A percentile compares a stretch with the other conserved stretches of the same genome.
phyloP scores from a whole-genome alignment of 306 rosid genomes.

The Quercus engelmannii region DNA sequence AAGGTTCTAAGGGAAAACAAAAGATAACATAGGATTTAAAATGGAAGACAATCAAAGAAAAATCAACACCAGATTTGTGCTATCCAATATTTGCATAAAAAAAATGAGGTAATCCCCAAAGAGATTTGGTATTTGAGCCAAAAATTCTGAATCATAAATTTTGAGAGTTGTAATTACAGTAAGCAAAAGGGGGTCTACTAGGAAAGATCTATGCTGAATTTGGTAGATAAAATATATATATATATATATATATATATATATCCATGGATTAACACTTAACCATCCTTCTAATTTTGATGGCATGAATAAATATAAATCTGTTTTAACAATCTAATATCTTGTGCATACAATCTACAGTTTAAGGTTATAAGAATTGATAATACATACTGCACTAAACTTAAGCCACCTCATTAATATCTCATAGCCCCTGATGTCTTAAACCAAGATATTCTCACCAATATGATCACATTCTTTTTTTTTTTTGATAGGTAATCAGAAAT shows the following conservation, averaged over 20 bases:
- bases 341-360: not conserved
- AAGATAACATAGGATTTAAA: not conserved
- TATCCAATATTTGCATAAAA: not conserved
- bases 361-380: not conserved
- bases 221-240: not conserved
- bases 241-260: not conserved
- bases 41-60: not conserved
- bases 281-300: not conserved
- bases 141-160: not conserved
- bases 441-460: not conserved
- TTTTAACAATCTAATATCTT: not conserved
- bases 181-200: not conserved
- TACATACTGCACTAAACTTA: not conserved
- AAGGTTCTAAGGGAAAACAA: not conserved
- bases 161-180: not conserved
- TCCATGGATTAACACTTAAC: not conserved
- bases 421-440: not conserved
- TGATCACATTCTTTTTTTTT: not conserved
- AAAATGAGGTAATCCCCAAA: not conserved
- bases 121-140: not conserved
- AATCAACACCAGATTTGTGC: not conserved
- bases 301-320: not conserved
- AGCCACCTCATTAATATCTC: not conserved
- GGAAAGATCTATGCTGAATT: not conserved
- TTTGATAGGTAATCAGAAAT: too few relatives aligned